Evolutionary conservation across 352 stramenopile species (phyloP), one percentile per base, ranked within the genome.

Genomic region (Phytophthora cryptogea): DNA sequence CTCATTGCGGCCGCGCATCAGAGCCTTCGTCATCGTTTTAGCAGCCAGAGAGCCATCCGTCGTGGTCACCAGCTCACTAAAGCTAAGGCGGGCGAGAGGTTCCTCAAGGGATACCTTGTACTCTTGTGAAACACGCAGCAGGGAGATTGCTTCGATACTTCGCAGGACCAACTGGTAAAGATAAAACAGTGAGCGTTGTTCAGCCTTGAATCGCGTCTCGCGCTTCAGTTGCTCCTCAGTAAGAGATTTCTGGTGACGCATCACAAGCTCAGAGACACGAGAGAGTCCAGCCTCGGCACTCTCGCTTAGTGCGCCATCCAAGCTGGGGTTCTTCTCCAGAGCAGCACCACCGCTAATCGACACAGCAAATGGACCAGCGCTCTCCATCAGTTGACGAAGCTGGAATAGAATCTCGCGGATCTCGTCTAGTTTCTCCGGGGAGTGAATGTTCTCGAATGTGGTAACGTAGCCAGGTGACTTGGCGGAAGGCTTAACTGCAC

Each of bases 391-490:
- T 40, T 94, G 83, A 14, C 83, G 79, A 10, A 94, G 52, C 59
- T 93, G 85, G 63, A 93, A 93, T 35, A 94, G 49, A n/a, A 92
- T 76, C 39, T 93, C 83, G 26, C 86, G 83, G 9, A 88, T 78
- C 41, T 92, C 80, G 36, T 92, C 79, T 6, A 94, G 55, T 37
- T 84, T 76, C 9, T 88, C 74, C 13, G 63, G 55, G 4, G 79
- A 74, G 42, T 88, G 70, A 7, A 78, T 53, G 14, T 60, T 66
- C 32, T 80, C 68, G 43, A 75, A 90, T 11, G 68, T 78, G 5
- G 56, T 66, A 16, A 61, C 30, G 45, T 68, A 48, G 16, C 49
- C 39, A 31, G 49, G 47, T 4, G 65, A 56, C 7, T 76, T 72
- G 1, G 65, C 47, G 0, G 68, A 63, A n/a, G 66, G 52, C 33